These are phyloP conservation scores for Chenopodium quinoa DNA, from an alignment of 148 eudicot species.

Conservation along the genomic window DNA sequence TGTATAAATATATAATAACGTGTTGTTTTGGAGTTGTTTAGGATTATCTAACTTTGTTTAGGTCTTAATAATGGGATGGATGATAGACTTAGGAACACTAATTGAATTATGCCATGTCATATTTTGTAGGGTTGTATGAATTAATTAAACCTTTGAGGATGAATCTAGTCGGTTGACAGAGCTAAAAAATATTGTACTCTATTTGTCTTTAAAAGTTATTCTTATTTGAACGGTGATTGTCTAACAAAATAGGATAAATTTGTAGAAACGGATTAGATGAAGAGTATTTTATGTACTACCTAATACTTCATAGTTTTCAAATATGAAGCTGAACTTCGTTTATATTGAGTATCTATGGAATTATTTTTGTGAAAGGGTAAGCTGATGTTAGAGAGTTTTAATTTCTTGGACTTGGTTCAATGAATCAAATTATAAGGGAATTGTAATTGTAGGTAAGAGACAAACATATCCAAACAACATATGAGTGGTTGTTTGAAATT, in stretches of 20 bases:
- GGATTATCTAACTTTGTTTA: constrained; percentile 2
- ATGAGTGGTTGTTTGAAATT: not conserved
- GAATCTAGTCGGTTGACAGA: too few species aligned
- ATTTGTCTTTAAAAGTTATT: too few species aligned
- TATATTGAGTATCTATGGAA: not conserved
- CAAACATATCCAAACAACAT: not conserved
- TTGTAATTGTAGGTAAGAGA: not conserved
- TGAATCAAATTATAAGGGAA: not conserved
- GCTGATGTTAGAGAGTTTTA: not conserved
- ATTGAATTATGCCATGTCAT: not conserved
- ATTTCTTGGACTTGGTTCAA: not conserved
- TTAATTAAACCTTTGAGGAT: not conserved
- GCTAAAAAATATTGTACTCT: too few species aligned
- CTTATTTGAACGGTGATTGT: too few species aligned
- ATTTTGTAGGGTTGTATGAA: not conserved
- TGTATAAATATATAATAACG: not conserved
- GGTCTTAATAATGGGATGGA: constrained; percentile 9
- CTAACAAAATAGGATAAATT: too few species aligned
- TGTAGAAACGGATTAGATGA: too few species aligned
- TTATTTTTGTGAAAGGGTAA: not conserved
- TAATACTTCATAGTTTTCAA: too few species aligned
- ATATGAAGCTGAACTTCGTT: too few species aligned
- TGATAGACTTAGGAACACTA: not conserved
- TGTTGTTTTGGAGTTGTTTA: constrained; percentile 15
- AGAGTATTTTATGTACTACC: too few species aligned